Conservation (phyloP, 2,329 filamentous ascomycete genomes). For the Cladosporium cucumerinum region DNA sequence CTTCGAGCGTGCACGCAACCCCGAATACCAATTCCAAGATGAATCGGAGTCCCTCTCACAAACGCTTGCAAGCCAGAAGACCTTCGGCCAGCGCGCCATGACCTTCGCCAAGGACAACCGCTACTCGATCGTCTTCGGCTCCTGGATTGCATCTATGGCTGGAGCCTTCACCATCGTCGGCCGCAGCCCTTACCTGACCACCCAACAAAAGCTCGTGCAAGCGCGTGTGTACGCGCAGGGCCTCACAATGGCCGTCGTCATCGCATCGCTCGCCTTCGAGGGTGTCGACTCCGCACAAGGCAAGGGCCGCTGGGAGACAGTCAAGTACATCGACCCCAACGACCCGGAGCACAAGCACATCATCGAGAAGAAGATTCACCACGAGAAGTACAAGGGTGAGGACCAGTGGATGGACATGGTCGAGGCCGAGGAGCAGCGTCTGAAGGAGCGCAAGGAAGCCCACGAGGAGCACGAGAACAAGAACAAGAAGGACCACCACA, state of each 20-base stretch:
- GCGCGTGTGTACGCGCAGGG: constrained; percentile 92
- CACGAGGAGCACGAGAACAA: constrained; percentile 29
- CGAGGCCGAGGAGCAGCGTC: constrained; percentile 67
- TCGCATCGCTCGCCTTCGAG: constrained; percentile 81
- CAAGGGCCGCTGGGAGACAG: constrained; percentile 76
- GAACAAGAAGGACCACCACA: constrained; percentile 25
- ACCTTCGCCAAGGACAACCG: constrained; percentile 76
- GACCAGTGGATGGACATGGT: constrained; percentile 96
- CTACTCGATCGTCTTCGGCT: constrained; percentile 78
- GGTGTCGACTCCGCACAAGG: constrained; percentile 72
- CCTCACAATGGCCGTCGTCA: constrained; percentile 76
- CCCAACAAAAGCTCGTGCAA: constrained; percentile 85
- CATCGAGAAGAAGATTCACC: constrained; percentile 83
- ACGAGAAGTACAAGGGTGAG: constrained; percentile 82
- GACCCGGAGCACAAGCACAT: constrained; percentile 79
- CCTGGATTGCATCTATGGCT: constrained; percentile 79
- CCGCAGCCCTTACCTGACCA: constrained; percentile 70
- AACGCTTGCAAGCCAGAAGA: constrained; percentile 55
- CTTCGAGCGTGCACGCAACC: constrained; percentile 69
- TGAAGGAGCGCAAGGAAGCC: constrained; percentile 50
- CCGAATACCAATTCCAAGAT: constrained; percentile 64
- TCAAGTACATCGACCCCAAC: constrained; percentile 74
- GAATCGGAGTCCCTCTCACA: constrained; percentile 56
- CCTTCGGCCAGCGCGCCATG: constrained; percentile 58
- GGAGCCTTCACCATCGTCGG: constrained; percentile 71